phyloP scores from a whole-genome alignment of 1,139 yeast species.

The Blastobotrys arbuscula region DNA sequence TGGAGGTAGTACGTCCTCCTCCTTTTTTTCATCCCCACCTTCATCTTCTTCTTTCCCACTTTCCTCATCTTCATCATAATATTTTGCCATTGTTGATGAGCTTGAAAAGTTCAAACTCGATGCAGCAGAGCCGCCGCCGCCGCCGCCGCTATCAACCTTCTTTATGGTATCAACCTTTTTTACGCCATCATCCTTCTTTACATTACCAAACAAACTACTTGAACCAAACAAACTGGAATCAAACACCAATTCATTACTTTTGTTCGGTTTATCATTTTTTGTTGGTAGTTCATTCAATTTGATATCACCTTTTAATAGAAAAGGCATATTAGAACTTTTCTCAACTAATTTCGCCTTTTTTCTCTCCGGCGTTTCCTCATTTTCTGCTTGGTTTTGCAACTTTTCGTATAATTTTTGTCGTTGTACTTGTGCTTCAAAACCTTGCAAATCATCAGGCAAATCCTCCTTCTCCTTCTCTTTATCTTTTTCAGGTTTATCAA shows the following conservation, averaged over 20 bases:
- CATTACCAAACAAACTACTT: slow-evolving; percentile 2
- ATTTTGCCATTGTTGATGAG: neutral
- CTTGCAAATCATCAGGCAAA: slow-evolving; percentile 23
- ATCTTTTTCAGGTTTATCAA: neutral
- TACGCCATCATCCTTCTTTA: neutral
- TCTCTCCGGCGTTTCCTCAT: neutral
- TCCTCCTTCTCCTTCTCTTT: neutral
- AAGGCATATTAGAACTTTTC: slow-evolving; percentile 3
- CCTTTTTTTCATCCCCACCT: neutral
- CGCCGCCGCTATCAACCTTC: neutral
- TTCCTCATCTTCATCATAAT: neutral
- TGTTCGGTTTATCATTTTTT: neutral
- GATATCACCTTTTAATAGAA: slow-evolving; percentile 8
- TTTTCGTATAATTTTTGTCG: slow-evolving; percentile 25
- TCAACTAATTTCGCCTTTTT: neutral
- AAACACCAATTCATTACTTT: neutral
- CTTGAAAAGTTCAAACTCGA: neutral
- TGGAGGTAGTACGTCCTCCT: neutral
- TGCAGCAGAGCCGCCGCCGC: neutral
- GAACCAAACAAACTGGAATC: neutral
- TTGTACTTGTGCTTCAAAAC: slow-evolving; percentile 26
- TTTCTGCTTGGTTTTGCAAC: slow-evolving; percentile 15
- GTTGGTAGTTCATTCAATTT: neutral
- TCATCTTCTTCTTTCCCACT: neutral
- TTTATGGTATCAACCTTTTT: neutral